Evolutionary conservation across 345 rosid genomes (phyloP).

Genomic region (Euphorbia pulcherrima): DNA sequence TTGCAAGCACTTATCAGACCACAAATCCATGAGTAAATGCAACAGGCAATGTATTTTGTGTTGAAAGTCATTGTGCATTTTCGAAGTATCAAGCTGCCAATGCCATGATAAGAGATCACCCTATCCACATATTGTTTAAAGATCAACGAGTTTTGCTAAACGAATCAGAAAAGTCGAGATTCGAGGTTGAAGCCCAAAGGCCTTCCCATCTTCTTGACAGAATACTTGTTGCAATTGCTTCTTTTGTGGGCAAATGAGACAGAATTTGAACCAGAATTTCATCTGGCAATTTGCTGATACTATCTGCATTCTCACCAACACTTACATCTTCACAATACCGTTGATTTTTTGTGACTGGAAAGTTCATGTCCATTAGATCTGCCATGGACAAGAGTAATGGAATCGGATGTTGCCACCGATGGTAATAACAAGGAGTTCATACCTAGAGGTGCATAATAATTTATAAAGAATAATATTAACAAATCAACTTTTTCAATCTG

Average conservation of each 20-base stretch:
- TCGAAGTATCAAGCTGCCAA: not conserved
- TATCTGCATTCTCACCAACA: not conserved
- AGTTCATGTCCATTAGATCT: not conserved
- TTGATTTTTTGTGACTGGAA: not conserved
- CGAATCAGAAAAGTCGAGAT: conserved; percentile 7
- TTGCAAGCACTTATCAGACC: not conserved
- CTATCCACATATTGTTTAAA: conserved; percentile 1
- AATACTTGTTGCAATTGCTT: conserved; percentile 11
- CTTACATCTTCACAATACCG: not conserved
- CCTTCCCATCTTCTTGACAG: conserved; percentile 18
- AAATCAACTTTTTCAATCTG: too few relatives aligned
- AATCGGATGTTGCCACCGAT: too few relatives aligned
- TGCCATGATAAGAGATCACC: conserved; percentile 2
- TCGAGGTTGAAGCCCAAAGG: conserved; percentile 8
- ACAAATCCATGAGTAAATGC: conserved; percentile 7
- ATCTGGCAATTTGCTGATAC: conserved; percentile 16
- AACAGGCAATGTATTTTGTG: not conserved
- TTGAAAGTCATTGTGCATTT: not conserved
- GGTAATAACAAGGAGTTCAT: too few relatives aligned
- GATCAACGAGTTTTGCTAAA: not conserved
- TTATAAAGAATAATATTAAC: too few relatives aligned
- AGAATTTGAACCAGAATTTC: conserved; percentile 4
- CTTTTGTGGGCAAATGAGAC: conserved; percentile 8
- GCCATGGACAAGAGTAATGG: not conserved
- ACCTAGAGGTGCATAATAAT: too few relatives aligned